Base-by-base conservation (phyloP, 2,329 filamentous ascomycete species). In the Penicillium sp. region DNA sequence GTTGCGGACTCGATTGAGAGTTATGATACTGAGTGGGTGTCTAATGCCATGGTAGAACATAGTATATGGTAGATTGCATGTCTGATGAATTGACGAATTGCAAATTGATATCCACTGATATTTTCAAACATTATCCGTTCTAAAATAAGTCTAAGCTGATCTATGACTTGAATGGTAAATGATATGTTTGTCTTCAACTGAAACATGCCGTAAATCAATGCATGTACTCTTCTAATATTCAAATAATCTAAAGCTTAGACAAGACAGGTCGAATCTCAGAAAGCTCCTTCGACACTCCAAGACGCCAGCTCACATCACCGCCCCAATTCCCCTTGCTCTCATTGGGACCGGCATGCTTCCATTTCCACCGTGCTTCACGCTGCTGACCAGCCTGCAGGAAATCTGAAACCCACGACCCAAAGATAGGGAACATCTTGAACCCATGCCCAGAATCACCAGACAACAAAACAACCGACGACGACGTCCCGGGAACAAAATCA, bases 361-460 rank as follows among this genome's bases (percentile, higher is more conserved):
- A 85, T 18, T 74, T 66, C 82, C 82, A 85, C 27, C 80, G 68
- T 3, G 65, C 49, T 18, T 77, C 66, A 1, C 65, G 66, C 65
- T 85, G 82, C 34, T 54, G 42, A 4, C 47, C 48, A 38, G 74
- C 69, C 23, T 75, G 71, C 0, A 86, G 48, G 6, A 85, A 60
- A 12, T 77, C 72, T 41, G 68, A 72, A 2, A 84, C 77, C 76
- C 80, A 86, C n/a, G 71, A 66, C 0, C 84, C 83, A n/a, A 83
- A 72, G 25, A 84, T 75, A 0, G 82, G 83, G 46, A 86, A 75
- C 80, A 86, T 84, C 68, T 86, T 86, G 67, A 85, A 85, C 0
- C 79, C 82, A 62, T 86, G 83, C 0, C 83, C 84, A 1, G 82
- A 86, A 61, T 86, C 84, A 0, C 83, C 83, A 0, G 80, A 79